Evolutionary conservation across 345 rosid genomes (phyloP), one percentile per base, ranked within the genome.

Genomic region (Alliaria petiolata): DNA sequence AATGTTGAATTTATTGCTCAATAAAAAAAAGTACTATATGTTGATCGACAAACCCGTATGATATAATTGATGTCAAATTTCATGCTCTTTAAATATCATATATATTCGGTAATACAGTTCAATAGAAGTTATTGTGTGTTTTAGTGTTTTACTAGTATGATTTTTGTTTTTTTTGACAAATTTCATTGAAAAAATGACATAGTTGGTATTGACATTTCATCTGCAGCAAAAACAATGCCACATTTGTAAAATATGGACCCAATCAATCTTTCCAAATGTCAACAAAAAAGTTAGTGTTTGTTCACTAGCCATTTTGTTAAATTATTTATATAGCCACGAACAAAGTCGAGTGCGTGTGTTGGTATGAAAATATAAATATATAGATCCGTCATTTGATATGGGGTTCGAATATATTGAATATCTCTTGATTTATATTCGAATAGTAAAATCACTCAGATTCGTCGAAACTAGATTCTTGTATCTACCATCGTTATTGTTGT

Each of bases 171-270:
- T 14, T 5, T 12, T 8, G 15, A 16, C 6, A 63, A 43, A 43
- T 54, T 61, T 55, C 14, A 11, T 28, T 35, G 17, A 13, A 46
- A n/a, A 47, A 65, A 15, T 9, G 54, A 54, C 14, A 59, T 40
- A 60, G 73, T 59, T 74, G 78, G 73, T 74, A 60, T 67, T 74
- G 73, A 74, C 73, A 51, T 40, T 50, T 56, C 34, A 38, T 57
- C 50, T 65, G 66, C 33, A 65, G 2, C 55, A 62, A 45, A 53
- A 45, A 30, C 14, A 57, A 28, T 47, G 55, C 43, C 31, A 42
- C 22, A n/a, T 33, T 60, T 42, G 52, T 66, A 59, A 49, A 58
- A 36, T 31, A 34, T 60, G 42, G 25, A 67, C 54, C 47, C 50
- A 66, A 74, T 59, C 17, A 15, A 34, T 49, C 53, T 55, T 46